Evolutionary conservation across 2,329 filamentous ascomycete genomes (phyloP).

Genomic region (Fusarium siculi): DNA sequence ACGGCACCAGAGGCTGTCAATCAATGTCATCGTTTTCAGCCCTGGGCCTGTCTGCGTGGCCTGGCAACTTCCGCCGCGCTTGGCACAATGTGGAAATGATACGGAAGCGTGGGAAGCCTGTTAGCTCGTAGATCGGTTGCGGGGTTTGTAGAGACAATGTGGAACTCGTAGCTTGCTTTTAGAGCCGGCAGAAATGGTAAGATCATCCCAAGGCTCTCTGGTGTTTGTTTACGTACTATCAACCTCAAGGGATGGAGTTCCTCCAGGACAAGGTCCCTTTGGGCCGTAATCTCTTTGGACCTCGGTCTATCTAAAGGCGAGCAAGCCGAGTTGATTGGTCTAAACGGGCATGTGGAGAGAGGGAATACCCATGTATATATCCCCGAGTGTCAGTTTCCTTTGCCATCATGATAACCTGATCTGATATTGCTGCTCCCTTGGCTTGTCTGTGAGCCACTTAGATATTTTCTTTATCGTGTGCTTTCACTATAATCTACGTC

Average conservation of each 20-base stretch:
- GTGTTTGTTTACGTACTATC: conserved; percentile 8
- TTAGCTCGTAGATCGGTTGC: conserved; percentile 26
- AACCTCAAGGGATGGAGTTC: conserved; percentile 10
- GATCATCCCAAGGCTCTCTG: conserved; percentile 12
- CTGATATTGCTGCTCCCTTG: not conserved
- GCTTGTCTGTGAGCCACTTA: not conserved
- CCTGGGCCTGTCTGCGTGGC: not conserved
- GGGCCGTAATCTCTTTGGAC: not conserved
- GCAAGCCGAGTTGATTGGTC: not conserved
- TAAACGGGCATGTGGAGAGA: not conserved
- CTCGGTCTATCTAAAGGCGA: conserved; percentile 8
- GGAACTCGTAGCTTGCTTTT: conserved; percentile 14
- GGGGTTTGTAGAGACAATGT: conserved; percentile 26
- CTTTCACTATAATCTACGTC: not conserved
- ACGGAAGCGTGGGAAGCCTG: conserved; percentile 10
- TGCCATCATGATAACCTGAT: not conserved
- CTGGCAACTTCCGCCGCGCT: conserved; percentile 9
- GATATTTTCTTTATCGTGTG: not conserved
- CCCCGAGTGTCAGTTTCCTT: not conserved
- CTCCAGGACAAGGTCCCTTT: conserved; percentile 8
- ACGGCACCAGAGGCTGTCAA: conserved; percentile 12
- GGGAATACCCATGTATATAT: not conserved
- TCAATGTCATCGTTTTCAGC: conserved; percentile 9
- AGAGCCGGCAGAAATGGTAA: conserved; percentile 16
- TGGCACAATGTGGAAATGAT: conserved; percentile 15